Base-by-base conservation (phyloP, 352 stramenopile genomes). In the Pythium brachiatum region DNA sequence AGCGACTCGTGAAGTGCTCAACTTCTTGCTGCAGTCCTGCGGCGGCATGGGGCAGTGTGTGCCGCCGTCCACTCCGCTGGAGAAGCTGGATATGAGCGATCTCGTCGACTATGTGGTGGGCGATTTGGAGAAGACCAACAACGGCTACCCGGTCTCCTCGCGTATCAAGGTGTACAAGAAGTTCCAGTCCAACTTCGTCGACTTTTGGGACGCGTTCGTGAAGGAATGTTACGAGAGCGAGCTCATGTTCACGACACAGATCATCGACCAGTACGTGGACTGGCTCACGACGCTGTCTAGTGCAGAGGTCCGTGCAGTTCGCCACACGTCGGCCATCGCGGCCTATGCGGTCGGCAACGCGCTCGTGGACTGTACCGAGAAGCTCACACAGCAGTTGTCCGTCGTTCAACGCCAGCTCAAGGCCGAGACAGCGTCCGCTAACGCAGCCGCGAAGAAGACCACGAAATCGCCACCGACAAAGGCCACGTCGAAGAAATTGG, bases 231-330 rank as follows among this genome's bases (percentile, higher is more conserved):
- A 81, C 38, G 86, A 96, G 46, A 93, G 84, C 47, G 87, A 96
- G 20, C 69, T 92, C 6, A 63, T 96, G 39, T 92, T 95, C 59
- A 86, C 75, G 3, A 85, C 79, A 3, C 66, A 86, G 6, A 48
- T 96, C 13, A 68, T 79, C 1, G 75, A 73, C 7, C 79, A 84
- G 25, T 80, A 90, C 52, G 72, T 95, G 1, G 84, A 95, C 53
- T 96, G 87, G 87, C 54, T 94, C 38, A 93, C 81, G 7, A 82
- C 81, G 9, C 74, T 96, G 3, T 94, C 87, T 16, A 96, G 87
- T 50, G 84, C 87, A 29, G 86, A 95, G 71, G 68, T 96, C 29
- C 86, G 87, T 39, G 85, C 86, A 1, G 81, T 95, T 67, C 82
- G 87, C 15, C 87, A 96, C 54, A 92, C 86, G 2, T 65, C 79